Evolutionary conservation across 495 filamentous ascomycete species (phyloP), one percentile per base, ranked within the genome.

Genomic region (Penicillium waksmanii): DNA sequence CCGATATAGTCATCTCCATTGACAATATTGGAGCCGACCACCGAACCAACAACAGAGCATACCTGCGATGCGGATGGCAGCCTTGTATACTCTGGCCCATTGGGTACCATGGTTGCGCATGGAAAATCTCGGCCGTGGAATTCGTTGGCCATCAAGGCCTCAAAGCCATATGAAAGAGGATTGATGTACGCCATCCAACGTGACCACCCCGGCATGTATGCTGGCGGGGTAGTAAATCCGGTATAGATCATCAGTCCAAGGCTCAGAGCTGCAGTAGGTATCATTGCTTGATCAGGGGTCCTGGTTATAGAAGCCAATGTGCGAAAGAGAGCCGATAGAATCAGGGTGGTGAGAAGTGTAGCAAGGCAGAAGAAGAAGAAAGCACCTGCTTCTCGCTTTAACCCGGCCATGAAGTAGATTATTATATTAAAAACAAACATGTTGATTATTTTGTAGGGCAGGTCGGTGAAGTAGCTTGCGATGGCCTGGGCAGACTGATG

Each of bases 171-270:
- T 17, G 60, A 40, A 25, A 95, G 80, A 11, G 91, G 91, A 61
- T 95, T 86, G 8, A 96, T 67, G 60, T 90, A 95, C 60, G 88
- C 87, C 44, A 96, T 78, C 92, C 91, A 94, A 18, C 88, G 80
- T 60, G 87, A 88, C 87, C 90, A 94, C 2, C 70, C 77, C 5
- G 84, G 82, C 89, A 93, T 93, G 11, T 66, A 53, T 50, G 53
- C 66, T 50, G 82, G 81, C 0, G 91, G 91, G 59, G 93, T 89
- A 11, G 84, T 84, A 69, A 94, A 96, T 27, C 91, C 91, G 59
- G 91, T 93, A 72, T 92, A 94, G 62, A 93, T 88, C 69, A 92
- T 77, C 36, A 94, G 77, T 42, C 82, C 81, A 19, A 95, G 81
- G 62, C 93, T 91, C 58, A 94, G 77, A 31, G 93, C 66, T 6